These are phyloP conservation scores for Pharnaceum exiguum DNA, from an alignment of 148 eudicot genomes.

Conservation along the genomic window DNA sequence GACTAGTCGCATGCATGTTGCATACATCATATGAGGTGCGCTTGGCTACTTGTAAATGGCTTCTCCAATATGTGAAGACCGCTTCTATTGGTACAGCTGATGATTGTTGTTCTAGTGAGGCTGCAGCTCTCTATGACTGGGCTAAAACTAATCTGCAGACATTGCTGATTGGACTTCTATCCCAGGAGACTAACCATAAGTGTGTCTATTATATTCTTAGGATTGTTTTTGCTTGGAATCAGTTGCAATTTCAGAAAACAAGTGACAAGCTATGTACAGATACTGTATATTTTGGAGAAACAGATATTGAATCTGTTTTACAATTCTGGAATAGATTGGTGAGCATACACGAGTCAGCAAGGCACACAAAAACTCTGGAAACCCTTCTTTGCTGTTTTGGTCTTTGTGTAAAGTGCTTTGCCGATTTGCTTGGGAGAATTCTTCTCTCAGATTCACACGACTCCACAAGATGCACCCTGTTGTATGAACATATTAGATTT, in stretches of 20 bases:
- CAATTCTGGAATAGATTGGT: conserved; percentile 68
- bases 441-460: conserved; percentile 18
- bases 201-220: conserved; percentile 69
- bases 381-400: conserved; percentile 79
- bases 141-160: conserved; percentile 56
- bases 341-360: conserved; percentile 47
- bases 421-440: conserved; percentile 38
- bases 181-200: conserved; percentile 67
- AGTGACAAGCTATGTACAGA: conserved; percentile 16
- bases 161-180: conserved; percentile 44
- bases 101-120: conserved; percentile 21
- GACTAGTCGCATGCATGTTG: conserved; percentile 47
- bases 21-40: conserved; percentile 93
- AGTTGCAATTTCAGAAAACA: conserved; percentile 33
- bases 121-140: conserved; percentile 31
- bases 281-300: conserved; percentile 40
- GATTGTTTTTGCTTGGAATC: conserved; percentile 75
- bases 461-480: conserved; percentile 21
- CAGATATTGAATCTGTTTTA: conserved; percentile 49
- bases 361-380: conserved; percentile 68
- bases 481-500: conserved; percentile 46
- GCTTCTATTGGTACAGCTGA: conserved; percentile 23
- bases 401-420: conserved; percentile 26
- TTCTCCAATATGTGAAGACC: conserved; percentile 51
- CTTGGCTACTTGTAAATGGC: conserved; percentile 85